Evolutionary conservation across 176 grass and related monocot genomes (phyloP), one percentile per base, ranked within the genome.

Genomic region (Avena sativa): DNA sequence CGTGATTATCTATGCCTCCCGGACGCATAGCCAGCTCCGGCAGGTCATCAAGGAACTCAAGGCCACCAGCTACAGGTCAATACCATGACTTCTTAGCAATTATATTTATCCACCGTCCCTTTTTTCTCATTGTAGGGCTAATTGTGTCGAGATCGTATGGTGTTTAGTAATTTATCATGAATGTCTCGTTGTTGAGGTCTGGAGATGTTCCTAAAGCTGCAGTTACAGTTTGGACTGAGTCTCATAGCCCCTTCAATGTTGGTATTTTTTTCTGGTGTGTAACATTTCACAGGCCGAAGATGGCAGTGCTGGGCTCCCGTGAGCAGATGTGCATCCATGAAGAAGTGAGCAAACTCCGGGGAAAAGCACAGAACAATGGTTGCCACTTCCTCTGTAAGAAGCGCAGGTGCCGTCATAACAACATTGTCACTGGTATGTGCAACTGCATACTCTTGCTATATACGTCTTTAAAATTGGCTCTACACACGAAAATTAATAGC

Each of bases 241-340:
- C 48, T 40, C 15, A 28, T 46, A 76, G 9, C 4, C 38, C 38
- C 30, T 55, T 51, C 25, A 10, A 19, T 80, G 17, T 23, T 21
- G 2, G 55, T 83, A 19, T 71, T 55, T 8, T 55, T 71, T 86
- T 55, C 66, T 83, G 16, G 15, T 62, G 1, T 3, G 53, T 69
- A 52, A 51, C 17, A 21, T 85, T 81, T 90, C 88, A 82, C 82
- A 98, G 97, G 84, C 97, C 94, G 0, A 98, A 92, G 84, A 96
- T 98, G 94, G 90, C 92, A 36, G 84, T 96, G 49, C 74, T 95
- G 14, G 96, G 96, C 51, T 98, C 96, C 72, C 93, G 96, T 55
- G 96, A 98, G 80, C 97, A 94, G 83, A 94, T 98, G 97, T 98
- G 97, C 88, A 91, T 98, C 88, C 92, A 98, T 85, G 75, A 92